phyloP scores from a whole-genome alignment of 1,284 basidiomycete species.

The Boletellus deceptivus region DNA sequence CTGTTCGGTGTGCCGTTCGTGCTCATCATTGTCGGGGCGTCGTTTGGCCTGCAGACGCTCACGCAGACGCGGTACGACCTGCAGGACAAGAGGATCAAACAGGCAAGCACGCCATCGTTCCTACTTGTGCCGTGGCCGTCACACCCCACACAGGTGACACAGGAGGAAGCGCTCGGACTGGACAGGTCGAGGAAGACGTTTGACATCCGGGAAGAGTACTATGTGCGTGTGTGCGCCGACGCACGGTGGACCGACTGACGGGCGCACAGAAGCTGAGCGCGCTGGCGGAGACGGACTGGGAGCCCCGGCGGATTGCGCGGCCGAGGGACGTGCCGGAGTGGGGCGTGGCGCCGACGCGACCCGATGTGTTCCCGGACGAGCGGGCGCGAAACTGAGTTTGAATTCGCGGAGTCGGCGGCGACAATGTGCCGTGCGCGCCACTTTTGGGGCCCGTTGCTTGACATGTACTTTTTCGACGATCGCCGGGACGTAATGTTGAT shows the following conservation, averaged over 20 bases:
- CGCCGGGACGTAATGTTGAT: background rate
- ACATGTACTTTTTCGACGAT: background rate
- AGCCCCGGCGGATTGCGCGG: slow-evolving; percentile 80
- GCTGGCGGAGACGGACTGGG: slow-evolving; percentile 72
- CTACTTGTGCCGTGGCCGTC: background rate
- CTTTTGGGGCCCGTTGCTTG: background rate
- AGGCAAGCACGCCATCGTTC: slow-evolving; percentile 43
- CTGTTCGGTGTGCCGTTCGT: slow-evolving; percentile 89
- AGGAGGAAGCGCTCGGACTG: slow-evolving; percentile 84
- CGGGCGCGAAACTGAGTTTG: slow-evolving; percentile 3
- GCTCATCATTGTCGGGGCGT: slow-evolving; percentile 80
- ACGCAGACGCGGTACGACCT: slow-evolving; percentile 92
- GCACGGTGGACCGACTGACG: background rate
- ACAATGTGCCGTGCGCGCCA: background rate
- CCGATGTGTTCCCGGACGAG: slow-evolving; percentile 26
- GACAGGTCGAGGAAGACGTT: slow-evolving; percentile 81
- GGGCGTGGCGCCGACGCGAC: slow-evolving; percentile 70
- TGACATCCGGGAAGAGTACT: slow-evolving; percentile 95
- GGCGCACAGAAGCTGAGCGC: slow-evolving; percentile 61
- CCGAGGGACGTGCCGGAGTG: slow-evolving; percentile 86
- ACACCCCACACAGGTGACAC: slow-evolving; percentile 52
- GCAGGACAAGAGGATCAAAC: slow-evolving; percentile 76
- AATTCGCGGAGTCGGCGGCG: background rate
- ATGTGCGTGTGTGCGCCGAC: slow-evolving; percentile 47
- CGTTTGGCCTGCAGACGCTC: slow-evolving; percentile 82